These are phyloP conservation scores for Leptodermis oblonga DNA, from an alignment of 257 asterid genomes.

Conservation along the genomic window DNA sequence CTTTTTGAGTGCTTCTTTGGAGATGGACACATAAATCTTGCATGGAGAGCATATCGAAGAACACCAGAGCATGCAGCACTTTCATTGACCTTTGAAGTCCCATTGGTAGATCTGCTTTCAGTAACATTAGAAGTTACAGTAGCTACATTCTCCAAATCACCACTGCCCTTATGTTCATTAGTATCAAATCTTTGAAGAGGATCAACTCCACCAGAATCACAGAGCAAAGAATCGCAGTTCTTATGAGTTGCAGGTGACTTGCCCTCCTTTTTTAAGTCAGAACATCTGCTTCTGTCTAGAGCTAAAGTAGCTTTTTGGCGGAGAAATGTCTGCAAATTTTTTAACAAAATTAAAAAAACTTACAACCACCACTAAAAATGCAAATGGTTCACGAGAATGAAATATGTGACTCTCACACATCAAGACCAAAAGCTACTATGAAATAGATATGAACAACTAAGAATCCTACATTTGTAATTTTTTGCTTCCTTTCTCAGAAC, in stretches of 20 bases:
- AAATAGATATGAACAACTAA: neutral
- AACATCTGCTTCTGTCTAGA: conserved; percentile 43
- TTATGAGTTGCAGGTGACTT: conserved; percentile 19
- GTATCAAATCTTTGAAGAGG: conserved; percentile 8
- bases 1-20: conserved; percentile 45
- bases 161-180: conserved; percentile 23
- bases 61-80: conserved; percentile 50
- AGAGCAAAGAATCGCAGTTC: conserved; percentile 29
- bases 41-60: conserved; percentile 87
- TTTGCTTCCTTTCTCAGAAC: neutral
- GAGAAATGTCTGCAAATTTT: conserved; percentile 58
- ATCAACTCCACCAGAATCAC: conserved; percentile 23
- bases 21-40: conserved; percentile 69
- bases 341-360: neutral
- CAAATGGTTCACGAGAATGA: neutral
- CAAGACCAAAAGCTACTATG: neutral
- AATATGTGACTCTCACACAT: neutral
- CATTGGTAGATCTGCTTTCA: conserved; percentile 32
- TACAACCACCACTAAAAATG: neutral
- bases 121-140: conserved; percentile 28
- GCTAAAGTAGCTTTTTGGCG: conserved; percentile 80
- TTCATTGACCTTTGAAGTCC: conserved; percentile 56
- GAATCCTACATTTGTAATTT: neutral
- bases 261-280: conserved; percentile 30
- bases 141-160: conserved; percentile 20